These are phyloP conservation scores for Colletotrichum trifolii DNA, from an alignment of 2,329 filamentous ascomycete species.

Conservation along the genomic window DNA sequence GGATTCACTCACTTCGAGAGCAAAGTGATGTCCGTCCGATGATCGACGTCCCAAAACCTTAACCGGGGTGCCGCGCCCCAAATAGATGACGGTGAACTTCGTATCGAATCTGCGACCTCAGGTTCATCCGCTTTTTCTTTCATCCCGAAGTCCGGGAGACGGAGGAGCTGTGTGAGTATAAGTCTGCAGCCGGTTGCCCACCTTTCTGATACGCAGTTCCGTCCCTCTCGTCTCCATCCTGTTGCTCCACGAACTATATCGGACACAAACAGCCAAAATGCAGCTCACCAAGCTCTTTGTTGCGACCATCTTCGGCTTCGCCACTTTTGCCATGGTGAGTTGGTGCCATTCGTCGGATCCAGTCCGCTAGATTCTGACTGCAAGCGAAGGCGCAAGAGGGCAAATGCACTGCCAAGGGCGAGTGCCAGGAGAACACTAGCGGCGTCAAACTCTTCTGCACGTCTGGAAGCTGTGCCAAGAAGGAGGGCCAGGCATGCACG, in stretches of 20 bases:
- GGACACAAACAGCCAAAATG: not conserved
- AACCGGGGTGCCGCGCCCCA: too few species aligned
- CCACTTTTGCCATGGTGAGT: slow-evolving; percentile 16
- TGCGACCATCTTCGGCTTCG: not conserved
- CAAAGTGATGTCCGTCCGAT: too few species aligned
- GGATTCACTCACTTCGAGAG: too few species aligned
- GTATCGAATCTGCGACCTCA: too few species aligned
- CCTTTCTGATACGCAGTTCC: too few species aligned
- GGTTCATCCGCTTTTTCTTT: too few species aligned
- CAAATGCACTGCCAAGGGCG: slow-evolving; percentile 15
- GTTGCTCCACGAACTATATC: not conserved
- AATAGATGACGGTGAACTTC: too few species aligned
- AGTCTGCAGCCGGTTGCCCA: too few species aligned
- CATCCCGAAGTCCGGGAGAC: too few species aligned
- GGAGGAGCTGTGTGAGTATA: too few species aligned
- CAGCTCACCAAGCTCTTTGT: slow-evolving; percentile 3
- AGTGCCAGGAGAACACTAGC: slow-evolving; percentile 14
- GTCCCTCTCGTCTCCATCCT: too few species aligned
- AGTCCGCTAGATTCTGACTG: not conserved
- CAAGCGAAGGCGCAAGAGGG: slow-evolving; percentile 13
- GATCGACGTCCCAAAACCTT: too few species aligned
- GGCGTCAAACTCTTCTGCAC: slow-evolving; percentile 17
- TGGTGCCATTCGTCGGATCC: not conserved
- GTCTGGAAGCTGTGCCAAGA: slow-evolving; percentile 9
- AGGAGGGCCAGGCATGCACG: slow-evolving; percentile 8